A percentile compares a stretch with the other conserved stretches of the same genome.
Evolutionary conservation across 768 basidiomycete genomes (phyloP).

Genomic region (Russula vinacea): DNA sequence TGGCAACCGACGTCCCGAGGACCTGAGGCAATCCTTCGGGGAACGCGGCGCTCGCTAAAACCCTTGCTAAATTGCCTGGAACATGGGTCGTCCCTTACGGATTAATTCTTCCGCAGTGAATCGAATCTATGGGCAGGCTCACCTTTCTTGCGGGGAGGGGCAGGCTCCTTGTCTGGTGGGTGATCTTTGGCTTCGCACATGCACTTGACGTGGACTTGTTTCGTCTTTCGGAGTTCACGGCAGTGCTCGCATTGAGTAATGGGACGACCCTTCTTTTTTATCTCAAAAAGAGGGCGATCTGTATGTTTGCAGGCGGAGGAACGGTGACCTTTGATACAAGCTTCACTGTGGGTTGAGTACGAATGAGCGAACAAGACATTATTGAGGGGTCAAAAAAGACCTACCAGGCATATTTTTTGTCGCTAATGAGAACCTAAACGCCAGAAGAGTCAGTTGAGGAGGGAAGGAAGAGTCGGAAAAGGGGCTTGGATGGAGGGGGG

Average conservation of each 20-base stretch:
- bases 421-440: slow-evolving; percentile 65
- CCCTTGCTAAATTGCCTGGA: slow-evolving; percentile 50
- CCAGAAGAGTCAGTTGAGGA: neutral
- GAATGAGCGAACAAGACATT: slow-evolving; percentile 18
- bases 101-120: slow-evolving; percentile 32
- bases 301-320: slow-evolving; percentile 85
- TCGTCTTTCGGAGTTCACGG: slow-evolving; percentile 75
- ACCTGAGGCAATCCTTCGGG: slow-evolving; percentile 71
- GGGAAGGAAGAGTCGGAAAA: neutral
- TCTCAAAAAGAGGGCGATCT: slow-evolving; percentile 86
- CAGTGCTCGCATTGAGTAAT: slow-evolving; percentile 87
- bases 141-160: slow-evolving; percentile 56
- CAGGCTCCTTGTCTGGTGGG: slow-evolving; percentile 19
- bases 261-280: slow-evolving; percentile 91
- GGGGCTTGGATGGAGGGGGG: neutral
- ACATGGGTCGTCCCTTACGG: slow-evolving; percentile 36
- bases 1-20: slow-evolving; percentile 61
- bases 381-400: slow-evolving; percentile 25
- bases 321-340: slow-evolving; percentile 93
- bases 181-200: slow-evolving; percentile 47
- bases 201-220: slow-evolving; percentile 79
- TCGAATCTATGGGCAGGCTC: slow-evolving; percentile 37
- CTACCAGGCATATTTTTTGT: slow-evolving; percentile 73
- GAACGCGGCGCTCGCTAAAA: slow-evolving; percentile 72
- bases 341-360: slow-evolving; percentile 53